phyloP scores from a whole-genome alignment of 2,329 filamentous ascomycete species.

The Bipolaris zeicola region DNA sequence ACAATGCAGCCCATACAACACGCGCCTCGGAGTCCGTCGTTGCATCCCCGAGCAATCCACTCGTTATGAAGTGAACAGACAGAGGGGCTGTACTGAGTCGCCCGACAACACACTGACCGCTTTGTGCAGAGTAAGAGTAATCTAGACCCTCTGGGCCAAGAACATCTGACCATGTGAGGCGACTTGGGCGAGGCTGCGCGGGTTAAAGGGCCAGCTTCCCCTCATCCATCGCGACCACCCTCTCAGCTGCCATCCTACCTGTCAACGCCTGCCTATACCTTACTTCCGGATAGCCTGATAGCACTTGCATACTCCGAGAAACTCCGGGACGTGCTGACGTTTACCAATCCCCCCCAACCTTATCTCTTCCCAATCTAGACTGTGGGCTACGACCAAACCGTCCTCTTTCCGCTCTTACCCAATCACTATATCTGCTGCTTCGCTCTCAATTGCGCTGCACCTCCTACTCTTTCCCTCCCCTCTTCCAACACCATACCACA shows the following conservation, averaged over 20 bases:
- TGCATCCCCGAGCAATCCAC: slow-evolving; percentile 20
- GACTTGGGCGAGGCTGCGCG: slow-evolving; percentile 8
- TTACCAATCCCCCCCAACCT: slow-evolving; percentile 3
- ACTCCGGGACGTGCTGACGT: slow-evolving; percentile 7
- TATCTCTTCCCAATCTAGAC: slow-evolving; percentile 1
- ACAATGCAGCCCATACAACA: slow-evolving; percentile 6
- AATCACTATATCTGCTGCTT: background rate
- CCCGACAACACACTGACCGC: slow-evolving; percentile 18
- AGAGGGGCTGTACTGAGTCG: slow-evolving; percentile 8
- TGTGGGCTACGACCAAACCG: slow-evolving; percentile 1
- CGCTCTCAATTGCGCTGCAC: background rate
- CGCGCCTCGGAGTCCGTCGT: slow-evolving; percentile 15
- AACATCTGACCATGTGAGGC: slow-evolving; percentile 1
- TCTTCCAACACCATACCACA: background rate
- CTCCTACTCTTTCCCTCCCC: background rate
- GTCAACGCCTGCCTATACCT: slow-evolving; percentile 7
- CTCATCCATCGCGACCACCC: slow-evolving; percentile 10
- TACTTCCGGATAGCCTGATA: slow-evolving; percentile 3
- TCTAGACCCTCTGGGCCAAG: slow-evolving; percentile 12
- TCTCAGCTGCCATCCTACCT: slow-evolving; percentile 3
- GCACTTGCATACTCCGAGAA: slow-evolving; percentile 4
- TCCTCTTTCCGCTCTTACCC: background rate
- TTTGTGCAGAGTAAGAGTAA: background rate
- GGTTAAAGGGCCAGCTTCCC: slow-evolving; percentile 22
- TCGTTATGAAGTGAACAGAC: slow-evolving; percentile 9